Evolutionary conservation across 345 rosid genomes (phyloP).

Genomic region (Salix caprea): DNA sequence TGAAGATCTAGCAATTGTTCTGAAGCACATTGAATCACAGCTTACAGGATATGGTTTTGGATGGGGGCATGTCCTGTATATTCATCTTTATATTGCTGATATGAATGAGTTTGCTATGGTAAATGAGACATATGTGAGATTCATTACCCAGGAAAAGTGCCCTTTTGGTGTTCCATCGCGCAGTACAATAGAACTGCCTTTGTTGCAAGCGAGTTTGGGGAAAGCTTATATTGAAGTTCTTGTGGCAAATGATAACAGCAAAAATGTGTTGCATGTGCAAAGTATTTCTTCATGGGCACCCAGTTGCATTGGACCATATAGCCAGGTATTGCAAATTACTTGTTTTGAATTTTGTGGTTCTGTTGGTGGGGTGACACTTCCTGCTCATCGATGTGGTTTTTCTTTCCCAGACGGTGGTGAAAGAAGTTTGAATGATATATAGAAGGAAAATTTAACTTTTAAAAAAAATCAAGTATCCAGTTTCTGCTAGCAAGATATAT

Average conservation of each 20-base stretch:
- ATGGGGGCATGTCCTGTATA: constrained; percentile 82
- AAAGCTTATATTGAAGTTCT: constrained; percentile 78
- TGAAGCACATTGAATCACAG: constrained; percentile 56
- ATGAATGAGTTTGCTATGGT: constrained; percentile 76
- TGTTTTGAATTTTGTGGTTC: neutral
- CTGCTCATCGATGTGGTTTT: neutral
- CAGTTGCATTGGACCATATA: constrained; percentile 97
- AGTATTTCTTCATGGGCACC: constrained; percentile 99
- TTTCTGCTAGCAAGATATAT: neutral
- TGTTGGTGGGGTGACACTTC: neutral
- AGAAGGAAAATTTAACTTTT: neutral
- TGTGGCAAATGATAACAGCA: constrained; percentile 60
- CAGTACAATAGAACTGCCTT: constrained; percentile 85
- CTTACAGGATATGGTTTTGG: constrained; percentile 47
- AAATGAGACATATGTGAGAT: constrained; percentile 79
- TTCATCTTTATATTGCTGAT: constrained; percentile 84
- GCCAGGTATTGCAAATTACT: constrained; percentile 58
- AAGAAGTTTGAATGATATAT: neutral
- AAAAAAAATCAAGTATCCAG: neutral
- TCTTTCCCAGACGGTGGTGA: neutral
- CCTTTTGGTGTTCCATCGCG: constrained; percentile 98
- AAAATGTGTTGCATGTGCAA: constrained; percentile 91
- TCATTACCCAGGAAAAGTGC: constrained; percentile 84
- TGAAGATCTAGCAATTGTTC: constrained; percentile 62
- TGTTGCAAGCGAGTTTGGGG: constrained; percentile 66